These are phyloP conservation scores for Hanseniaspora pseudoguilliermondii DNA, from an alignment of 805 yeast species.

Conservation along the genomic window DNA sequence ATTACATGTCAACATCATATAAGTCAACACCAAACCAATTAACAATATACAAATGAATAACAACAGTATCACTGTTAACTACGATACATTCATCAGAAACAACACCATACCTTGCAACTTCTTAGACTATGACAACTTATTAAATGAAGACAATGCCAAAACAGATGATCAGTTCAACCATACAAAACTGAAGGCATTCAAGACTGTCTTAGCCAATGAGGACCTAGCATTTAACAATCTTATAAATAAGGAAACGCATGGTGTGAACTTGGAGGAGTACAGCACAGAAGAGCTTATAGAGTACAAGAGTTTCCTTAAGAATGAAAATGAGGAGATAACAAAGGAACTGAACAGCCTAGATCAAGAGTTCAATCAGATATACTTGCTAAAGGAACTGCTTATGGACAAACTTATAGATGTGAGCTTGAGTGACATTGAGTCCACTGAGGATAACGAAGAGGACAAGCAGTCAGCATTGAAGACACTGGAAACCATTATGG, in stretches of 20 bases:
- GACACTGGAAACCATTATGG: neutral
- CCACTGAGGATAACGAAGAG: neutral
- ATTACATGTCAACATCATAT: too few relatives aligned
- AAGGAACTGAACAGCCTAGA: neutral
- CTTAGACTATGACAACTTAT: conserved; percentile 2
- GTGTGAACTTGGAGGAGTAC: neutral
- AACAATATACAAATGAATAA: neutral
- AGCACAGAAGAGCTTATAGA: neutral
- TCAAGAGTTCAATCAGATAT: neutral
- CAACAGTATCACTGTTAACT: neutral
- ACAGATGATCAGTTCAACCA: neutral
- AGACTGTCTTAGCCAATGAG: conserved; percentile 5
- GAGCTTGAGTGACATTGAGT: neutral
- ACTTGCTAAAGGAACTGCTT: neutral
- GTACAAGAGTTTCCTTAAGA: neutral
- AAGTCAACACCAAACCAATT: neutral
- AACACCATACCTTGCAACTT: conserved; percentile 5
- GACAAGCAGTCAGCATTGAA: neutral
- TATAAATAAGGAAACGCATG: too few relatives aligned
- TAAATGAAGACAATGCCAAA: neutral
- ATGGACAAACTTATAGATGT: neutral
- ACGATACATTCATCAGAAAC: conserved; percentile 8
- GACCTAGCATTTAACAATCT: neutral
- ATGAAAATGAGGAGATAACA: neutral
- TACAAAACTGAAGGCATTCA: neutral